These are phyloP conservation scores for Pythium oligandrum DNA, from an alignment of 352 stramenopile genomes.

Conservation along the genomic window DNA sequence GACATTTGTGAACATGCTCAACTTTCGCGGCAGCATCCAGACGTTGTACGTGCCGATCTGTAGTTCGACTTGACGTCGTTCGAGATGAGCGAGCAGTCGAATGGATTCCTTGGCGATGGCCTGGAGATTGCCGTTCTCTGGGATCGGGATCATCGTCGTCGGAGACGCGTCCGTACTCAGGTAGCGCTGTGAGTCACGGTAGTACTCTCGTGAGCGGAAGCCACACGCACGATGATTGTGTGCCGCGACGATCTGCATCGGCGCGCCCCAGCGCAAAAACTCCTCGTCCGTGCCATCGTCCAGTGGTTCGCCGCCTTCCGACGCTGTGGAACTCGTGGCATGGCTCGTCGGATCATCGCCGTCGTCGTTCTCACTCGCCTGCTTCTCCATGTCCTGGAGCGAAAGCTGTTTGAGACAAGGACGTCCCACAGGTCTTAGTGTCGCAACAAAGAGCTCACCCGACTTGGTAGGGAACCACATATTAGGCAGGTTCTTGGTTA, in stretches of 20 bases:
- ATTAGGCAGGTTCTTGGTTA: slow-evolving; percentile 71
- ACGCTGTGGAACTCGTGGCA: too few species aligned
- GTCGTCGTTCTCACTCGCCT: slow-evolving; percentile 6
- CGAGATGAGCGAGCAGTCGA: slow-evolving; percentile 49
- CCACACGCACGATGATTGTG: slow-evolving; percentile 53
- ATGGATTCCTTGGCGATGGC: slow-evolving; percentile 71
- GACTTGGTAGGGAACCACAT: slow-evolving; percentile 58
- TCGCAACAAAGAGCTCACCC: slow-evolving; percentile 57
- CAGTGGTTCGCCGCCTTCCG: neutral
- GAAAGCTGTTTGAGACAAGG: too few species aligned
- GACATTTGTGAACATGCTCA: slow-evolving; percentile 63
- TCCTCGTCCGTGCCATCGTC: slow-evolving; percentile 14
- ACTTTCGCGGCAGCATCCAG: slow-evolving; percentile 80
- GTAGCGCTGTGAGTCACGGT: slow-evolving; percentile 73
- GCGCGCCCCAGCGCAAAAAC: slow-evolving; percentile 58
- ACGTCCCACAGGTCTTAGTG: too few species aligned
- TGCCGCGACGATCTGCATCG: slow-evolving; percentile 50
- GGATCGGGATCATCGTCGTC: slow-evolving; percentile 61
- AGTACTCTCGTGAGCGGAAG: slow-evolving; percentile 67
- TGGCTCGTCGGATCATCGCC: too few species aligned
- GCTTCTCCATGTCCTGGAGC: too few species aligned
- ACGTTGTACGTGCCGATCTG: slow-evolving; percentile 77
- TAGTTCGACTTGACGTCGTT: slow-evolving; percentile 47
- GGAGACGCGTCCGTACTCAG: slow-evolving; percentile 53
- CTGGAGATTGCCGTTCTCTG: slow-evolving; percentile 58